Base-by-base conservation (phyloP, 352 stramenopile genomes). In the Phytophthora pini region DNA sequence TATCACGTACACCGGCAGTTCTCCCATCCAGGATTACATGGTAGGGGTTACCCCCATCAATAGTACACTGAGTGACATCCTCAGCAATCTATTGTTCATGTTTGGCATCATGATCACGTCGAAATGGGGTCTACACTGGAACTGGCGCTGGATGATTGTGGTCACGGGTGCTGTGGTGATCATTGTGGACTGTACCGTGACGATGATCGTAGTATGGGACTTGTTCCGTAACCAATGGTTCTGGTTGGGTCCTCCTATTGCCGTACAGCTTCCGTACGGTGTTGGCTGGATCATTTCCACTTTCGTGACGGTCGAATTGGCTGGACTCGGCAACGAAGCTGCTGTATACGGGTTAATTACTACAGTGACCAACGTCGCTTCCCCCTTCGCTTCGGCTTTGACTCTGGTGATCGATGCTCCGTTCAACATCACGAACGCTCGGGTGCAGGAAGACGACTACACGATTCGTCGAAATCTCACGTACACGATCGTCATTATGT, bases 31-130 rank as follows among this genome's bases (percentile, higher is more conserved):
- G 5, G 55, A 27, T 0, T 71, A 73, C 49, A 77, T 73, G 74
- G 70, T 70, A 6, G 62, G 51, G n/a, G 74, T 80, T 2, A 73
- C 66, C 1, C 17, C 65, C 62, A 61, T 79, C 31, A 77, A 72
- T 46, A 70, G 55, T 36, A 73, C 59, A 5, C 13, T 77, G 11
- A 68, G 53, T 12, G 52, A 68, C 44, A 72, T 82, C 12, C 52
- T 80, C 17, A 65, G 66, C 45, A 72, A 73, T 26, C 22, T 73
- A 24, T 22, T 80, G 0, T 79, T 79, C 56, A 62, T 70, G 53
- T 12, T 52, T 20, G 65, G 63, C 6, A 65, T 82, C 46, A 69
- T 77, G 51, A 67, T 78, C 44, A 75, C 61, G 5, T 68, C 63
- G 40, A 63, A 67, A 31, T 78, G 65, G 63, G 70, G 70, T 0